Evolutionary conservation across 202 grass and related monocot genomes (phyloP), one percentile per base, ranked within the genome.

Genomic region (Tripidium arundinaceum): DNA sequence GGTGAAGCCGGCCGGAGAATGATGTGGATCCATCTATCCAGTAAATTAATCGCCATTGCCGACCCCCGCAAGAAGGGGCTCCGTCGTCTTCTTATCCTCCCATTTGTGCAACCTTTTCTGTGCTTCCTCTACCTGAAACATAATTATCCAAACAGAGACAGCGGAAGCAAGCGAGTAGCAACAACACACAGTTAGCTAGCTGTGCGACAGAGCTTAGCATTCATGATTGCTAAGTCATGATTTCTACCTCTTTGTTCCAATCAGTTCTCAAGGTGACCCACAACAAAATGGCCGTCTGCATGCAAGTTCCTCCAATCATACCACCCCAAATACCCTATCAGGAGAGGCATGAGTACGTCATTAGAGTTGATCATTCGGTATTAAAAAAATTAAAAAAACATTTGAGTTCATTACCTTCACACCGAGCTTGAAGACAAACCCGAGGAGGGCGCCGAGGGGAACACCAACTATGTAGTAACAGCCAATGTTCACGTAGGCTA

Each of bases 241-340:
- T 31, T n/a, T 0, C 6, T 89, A 93, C 93, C 93, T 97, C 93
- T 67, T 89, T 93, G 27, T 83, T 83, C 93, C 93, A 97, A 58
- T 97, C 90, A 58, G 90, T 97, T 70, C 90, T 90, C 49, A 97
- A 58, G 42, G 93, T 97, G 12, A 93, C 83, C 93, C 93, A 97
- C 18, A 93, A 21, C 12, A 97, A 85, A 67, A 97, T 97, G 8
- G 81, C 26, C 0, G 90, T 97, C 41, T 93, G 93, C 86, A 97
- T 93, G 58, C 60, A 80, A 8, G 90, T 97, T 55, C 93, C 93
- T 77, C 93, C 93, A 31, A 97, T 79, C 90, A 97, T 97, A 21
- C 93, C 93, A 78, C 79, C 67, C 93, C 93, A 97, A 73, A 97
- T 93, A 7, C 93, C 93, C 93, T 97, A 38, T 4, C 39, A 11